Conservation (phyloP, 139 green algal genomes). For the Eudorina sp. region DNA sequence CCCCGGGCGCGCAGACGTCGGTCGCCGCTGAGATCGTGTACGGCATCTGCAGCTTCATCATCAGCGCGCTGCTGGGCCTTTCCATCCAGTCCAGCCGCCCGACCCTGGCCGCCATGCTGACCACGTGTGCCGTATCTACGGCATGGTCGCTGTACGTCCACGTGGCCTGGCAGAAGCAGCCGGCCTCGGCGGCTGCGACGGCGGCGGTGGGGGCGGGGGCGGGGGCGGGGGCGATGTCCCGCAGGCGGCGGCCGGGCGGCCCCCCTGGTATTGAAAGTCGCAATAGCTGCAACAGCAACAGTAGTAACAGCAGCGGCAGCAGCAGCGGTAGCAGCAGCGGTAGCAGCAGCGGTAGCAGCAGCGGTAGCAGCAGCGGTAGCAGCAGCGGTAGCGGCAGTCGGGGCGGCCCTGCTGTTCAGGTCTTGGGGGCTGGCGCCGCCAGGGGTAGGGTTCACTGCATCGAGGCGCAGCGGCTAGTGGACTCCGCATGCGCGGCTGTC, state of each 20-base stretch:
- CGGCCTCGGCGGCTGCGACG: neutral
- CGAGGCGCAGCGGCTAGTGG: too few species aligned
- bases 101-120: neutral
- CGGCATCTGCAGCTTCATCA: neutral
- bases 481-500: too few species aligned
- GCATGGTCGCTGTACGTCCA: constrained; percentile 14
- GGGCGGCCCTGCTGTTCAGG: too few species aligned
- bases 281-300: too few species aligned
- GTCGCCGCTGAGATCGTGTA: neutral
- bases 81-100: neutral
- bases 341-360: neutral
- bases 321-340: neutral
- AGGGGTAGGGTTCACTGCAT: too few species aligned
- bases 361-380: neutral
- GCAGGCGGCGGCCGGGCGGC: too few species aligned
- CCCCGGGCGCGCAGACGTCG: neutral
- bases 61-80: neutral
- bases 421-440: too few species aligned
- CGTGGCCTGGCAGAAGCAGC: neutral
- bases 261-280: too few species aligned
- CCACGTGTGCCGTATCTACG: neutral
- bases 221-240: neutral
- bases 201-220: neutral
- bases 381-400: neutral
- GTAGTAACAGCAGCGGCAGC: neutral